These are phyloP conservation scores for Mycena olivaceomarginata DNA, from an alignment of 768 basidiomycete species.

Conservation along the genomic window DNA sequence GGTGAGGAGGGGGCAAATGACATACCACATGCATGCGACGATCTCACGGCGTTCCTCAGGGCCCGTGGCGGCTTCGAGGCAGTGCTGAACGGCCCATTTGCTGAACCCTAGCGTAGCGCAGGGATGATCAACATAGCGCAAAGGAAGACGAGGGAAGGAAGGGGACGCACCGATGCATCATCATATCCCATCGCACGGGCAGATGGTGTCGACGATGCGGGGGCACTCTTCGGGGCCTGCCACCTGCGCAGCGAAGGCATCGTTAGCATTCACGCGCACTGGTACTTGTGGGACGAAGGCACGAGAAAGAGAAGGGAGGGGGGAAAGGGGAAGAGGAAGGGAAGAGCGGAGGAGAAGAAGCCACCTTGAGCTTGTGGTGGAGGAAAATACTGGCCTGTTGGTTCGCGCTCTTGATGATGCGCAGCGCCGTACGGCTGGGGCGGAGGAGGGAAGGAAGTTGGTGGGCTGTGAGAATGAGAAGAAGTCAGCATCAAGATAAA, in stretches of 20 bases:
- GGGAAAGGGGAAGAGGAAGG: not conserved
- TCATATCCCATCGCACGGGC: not conserved
- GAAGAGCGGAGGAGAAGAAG: not conserved
- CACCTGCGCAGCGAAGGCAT: too few relatives aligned
- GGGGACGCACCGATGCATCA: too few relatives aligned
- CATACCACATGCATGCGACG: too few relatives aligned
- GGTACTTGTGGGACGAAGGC: too few relatives aligned
- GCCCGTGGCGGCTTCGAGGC: slow-evolving; percentile 88
- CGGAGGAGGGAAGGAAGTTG: not conserved
- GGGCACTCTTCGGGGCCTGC: not conserved
- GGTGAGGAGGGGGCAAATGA: too few relatives aligned
- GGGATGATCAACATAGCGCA: not conserved
- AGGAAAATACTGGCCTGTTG: too few relatives aligned
- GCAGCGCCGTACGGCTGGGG: not conserved
- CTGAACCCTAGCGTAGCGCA: not conserved
- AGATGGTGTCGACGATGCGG: not conserved
- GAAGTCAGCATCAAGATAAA: not conserved
- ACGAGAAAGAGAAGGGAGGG: not conserved
- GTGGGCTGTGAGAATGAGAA: not conserved
- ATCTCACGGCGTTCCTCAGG: slow-evolving; percentile 62
- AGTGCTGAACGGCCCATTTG: slow-evolving; percentile 82
- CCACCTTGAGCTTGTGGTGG: too few relatives aligned
- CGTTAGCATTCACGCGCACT: too few relatives aligned
- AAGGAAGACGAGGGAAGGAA: too few relatives aligned
- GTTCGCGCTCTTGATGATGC: too few relatives aligned